Evolutionary conservation across 225 moss, liverwort and hornwort species (phyloP).

Genomic region (Asterella californica): DNA sequence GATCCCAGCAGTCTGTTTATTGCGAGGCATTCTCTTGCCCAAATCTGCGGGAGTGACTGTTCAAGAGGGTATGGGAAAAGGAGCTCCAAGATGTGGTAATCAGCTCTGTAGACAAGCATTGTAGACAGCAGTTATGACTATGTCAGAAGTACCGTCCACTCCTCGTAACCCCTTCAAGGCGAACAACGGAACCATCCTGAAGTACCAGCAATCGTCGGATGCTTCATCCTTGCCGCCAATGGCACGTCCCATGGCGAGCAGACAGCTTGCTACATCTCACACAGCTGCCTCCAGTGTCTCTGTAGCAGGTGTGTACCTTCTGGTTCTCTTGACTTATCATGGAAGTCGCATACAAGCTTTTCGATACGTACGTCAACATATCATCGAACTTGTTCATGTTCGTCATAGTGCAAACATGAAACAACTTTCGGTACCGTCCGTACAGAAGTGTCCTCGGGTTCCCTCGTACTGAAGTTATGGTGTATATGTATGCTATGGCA

Average conservation of each 20-base stretch:
- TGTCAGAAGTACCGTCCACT: slow-evolving; percentile 5
- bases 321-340: not conserved
- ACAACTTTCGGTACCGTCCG: not conserved
- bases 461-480: not conserved
- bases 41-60: slow-evolving; percentile 1
- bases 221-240: slow-evolving; percentile 9
- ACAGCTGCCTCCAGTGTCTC: slow-evolving; percentile 7
- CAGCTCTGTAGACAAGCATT: not conserved
- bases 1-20: not conserved
- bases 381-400: not conserved
- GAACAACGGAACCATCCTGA: slow-evolving; percentile 1
- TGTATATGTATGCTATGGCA: not conserved
- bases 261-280: slow-evolving; percentile 18
- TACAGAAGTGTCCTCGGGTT: too few species aligned
- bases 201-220: slow-evolving; percentile 8
- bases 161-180: slow-evolving; percentile 1
- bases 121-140: not conserved
- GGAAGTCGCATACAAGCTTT: too few species aligned
- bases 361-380: not conserved
- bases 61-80: slow-evolving; percentile 7
- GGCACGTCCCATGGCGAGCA: slow-evolving; percentile 20
- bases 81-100: slow-evolving; percentile 6
- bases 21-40: not conserved
- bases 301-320: not conserved
- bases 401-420: not conserved